These are phyloP conservation scores for Phytophthora crassamura DNA, from an alignment of 352 stramenopile species.

Conservation along the genomic window DNA sequence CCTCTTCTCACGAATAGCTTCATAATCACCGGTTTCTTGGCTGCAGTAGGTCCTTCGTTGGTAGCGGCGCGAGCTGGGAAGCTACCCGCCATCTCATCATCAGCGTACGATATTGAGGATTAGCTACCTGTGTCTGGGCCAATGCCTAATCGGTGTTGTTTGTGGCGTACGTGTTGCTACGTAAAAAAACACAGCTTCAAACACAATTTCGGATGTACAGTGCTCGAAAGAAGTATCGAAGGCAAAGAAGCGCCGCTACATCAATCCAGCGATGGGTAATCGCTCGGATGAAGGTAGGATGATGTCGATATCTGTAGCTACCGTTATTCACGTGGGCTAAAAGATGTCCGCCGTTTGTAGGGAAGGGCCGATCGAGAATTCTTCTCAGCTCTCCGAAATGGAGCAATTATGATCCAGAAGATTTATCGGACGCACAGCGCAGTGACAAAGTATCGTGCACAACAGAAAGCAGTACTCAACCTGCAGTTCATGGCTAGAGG, in stretches of 20 bases:
- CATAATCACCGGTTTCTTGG: neutral
- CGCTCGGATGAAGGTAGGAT: slow-evolving; percentile 57
- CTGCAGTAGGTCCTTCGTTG: slow-evolving; percentile 52
- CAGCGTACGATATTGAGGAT: slow-evolving; percentile 41
- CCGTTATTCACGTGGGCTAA: too few species aligned
- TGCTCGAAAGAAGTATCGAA: slow-evolving; percentile 56
- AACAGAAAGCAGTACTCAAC: slow-evolving; percentile 34
- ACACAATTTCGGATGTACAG: slow-evolving; percentile 78
- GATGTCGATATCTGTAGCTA: neutral
- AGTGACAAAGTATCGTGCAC: slow-evolving; percentile 32
- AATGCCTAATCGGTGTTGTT: slow-evolving; percentile 3
- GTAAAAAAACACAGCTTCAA: slow-evolving; percentile 55
- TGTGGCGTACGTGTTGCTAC: neutral
- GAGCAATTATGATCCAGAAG: slow-evolving; percentile 55
- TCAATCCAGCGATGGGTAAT: slow-evolving; percentile 64
- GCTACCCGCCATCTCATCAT: slow-evolving; percentile 70
- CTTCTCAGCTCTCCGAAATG: slow-evolving; percentile 40
- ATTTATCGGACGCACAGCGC: slow-evolving; percentile 44
- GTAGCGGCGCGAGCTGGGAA: slow-evolving; percentile 69
- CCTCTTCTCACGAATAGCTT: neutral
- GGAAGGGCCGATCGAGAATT: slow-evolving; percentile 36
- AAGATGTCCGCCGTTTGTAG: slow-evolving; percentile 9
- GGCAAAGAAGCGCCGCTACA: slow-evolving; percentile 41
- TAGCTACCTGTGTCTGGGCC: neutral
- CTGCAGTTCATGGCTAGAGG: slow-evolving; percentile 60